These are phyloP conservation scores for Paraphoma sp. DNA, from an alignment of 2,329 filamentous ascomycete species.

Conservation along the genomic window DNA sequence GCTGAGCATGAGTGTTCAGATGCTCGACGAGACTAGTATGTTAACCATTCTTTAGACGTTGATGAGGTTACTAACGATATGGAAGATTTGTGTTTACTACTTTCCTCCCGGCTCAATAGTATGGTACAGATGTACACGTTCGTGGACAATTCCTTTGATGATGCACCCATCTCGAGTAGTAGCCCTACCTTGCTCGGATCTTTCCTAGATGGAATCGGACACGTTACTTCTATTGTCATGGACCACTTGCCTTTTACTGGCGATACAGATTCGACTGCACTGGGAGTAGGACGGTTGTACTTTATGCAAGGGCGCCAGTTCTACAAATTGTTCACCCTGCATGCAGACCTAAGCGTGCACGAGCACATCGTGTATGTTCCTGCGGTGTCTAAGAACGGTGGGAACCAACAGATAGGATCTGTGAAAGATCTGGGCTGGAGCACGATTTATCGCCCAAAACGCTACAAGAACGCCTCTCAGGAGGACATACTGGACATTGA, in stretches of 20 bases:
- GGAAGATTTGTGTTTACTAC: conserved; percentile 36
- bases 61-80: conserved; percentile 10
- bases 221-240: conserved; percentile 24
- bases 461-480: not conserved
- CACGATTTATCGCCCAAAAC: conserved; percentile 7
- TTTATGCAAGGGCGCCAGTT: conserved; percentile 25
- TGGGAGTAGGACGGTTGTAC: conserved; percentile 21
- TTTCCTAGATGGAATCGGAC: conserved; percentile 6
- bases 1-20: conserved; percentile 47
- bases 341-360: conserved; percentile 34
- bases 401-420: not conserved
- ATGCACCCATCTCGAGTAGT: conserved; percentile 21
- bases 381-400: not conserved
- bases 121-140: conserved; percentile 42
- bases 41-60: not conserved
- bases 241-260: conserved; percentile 25
- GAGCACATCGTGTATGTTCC: conserved; percentile 24
- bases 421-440: conserved; percentile 29
- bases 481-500: conserved; percentile 39
- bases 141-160: conserved; percentile 7
- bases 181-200: conserved; percentile 36
- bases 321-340: conserved; percentile 30
- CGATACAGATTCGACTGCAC: conserved; percentile 1
- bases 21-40: conserved; percentile 41
- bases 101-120: conserved; percentile 42